Percentiles rank a stretch among this genome's conserved stretches.
These are phyloP conservation scores for Neurospora sp. DNA, from an alignment of 495 filamentous ascomycete species.

Conservation along the genomic window DNA sequence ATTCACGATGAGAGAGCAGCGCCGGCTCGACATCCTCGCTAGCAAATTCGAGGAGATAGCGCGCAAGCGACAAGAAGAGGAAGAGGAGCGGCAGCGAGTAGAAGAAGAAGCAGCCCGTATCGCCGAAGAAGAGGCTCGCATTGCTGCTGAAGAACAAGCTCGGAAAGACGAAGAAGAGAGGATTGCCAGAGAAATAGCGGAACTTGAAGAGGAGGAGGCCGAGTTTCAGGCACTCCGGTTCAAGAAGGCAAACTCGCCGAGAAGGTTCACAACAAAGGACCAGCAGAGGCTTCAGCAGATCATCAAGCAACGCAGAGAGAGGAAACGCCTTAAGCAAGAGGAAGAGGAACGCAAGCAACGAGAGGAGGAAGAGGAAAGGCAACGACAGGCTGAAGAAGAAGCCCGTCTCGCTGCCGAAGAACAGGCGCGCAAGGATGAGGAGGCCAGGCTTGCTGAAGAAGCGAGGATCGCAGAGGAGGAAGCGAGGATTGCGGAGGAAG, in stretches of 20 bases:
- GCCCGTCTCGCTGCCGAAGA: constrained; percentile 23
- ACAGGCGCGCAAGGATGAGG: constrained; percentile 20
- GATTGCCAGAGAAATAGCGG: constrained; percentile 1
- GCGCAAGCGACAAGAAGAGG: constrained; percentile 19
- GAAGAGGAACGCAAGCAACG: constrained; percentile 21
- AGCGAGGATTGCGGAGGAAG: constrained; percentile 2
- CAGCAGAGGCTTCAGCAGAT: constrained; percentile 7
- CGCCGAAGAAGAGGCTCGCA: constrained; percentile 4
- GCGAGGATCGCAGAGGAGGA: constrained; percentile 16
- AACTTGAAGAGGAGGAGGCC: constrained; percentile 21
- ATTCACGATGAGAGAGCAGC: constrained; percentile 1
- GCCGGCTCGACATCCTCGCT: constrained; percentile 9
- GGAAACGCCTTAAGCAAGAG: constrained; percentile 9
- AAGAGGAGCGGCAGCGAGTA: constrained; percentile 1
- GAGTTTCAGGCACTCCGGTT: constrained; percentile 16
- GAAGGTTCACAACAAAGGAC: constrained; percentile 2
- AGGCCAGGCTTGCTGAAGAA: constrained; percentile 5
- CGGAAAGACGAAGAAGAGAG: constrained; percentile 4
- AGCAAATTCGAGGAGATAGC: constrained; percentile 4
- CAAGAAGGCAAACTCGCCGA: constrained; percentile 12
- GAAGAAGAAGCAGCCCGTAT: not conserved
- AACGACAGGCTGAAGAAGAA: constrained; percentile 28
- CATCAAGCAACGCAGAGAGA: constrained; percentile 7
- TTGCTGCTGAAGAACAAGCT: constrained; percentile 9
- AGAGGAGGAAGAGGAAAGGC: constrained; percentile 22